Conservation (phyloP, 2,329 filamentous ascomycete genomes). For the Fusarium aywerte region DNA sequence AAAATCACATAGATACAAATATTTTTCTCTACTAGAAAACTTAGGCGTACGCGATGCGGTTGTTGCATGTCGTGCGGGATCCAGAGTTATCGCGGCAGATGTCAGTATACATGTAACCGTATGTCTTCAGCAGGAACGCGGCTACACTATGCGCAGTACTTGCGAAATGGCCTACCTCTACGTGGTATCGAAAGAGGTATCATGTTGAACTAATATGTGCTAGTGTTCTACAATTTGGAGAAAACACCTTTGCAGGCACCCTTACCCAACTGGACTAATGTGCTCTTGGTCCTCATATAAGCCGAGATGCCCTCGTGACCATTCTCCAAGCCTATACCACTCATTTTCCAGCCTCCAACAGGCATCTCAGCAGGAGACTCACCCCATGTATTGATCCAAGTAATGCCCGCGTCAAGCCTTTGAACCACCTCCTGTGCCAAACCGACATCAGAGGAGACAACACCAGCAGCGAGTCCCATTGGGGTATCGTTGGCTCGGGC, state of each 20-base stretch:
- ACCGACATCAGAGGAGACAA: conserved; percentile 82
- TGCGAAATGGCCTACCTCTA: no score
- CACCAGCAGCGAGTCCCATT: conserved; percentile 83
- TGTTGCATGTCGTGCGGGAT: no score
- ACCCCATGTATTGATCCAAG: conserved; percentile 95
- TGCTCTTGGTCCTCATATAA: conserved; percentile 90
- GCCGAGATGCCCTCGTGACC: conserved; percentile 80
- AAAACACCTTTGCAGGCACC: conserved; percentile 75
- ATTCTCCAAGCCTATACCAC: conserved; percentile 88
- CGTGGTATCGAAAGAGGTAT: background rate
- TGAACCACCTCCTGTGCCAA: conserved; percentile 76
- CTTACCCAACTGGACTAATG: conserved; percentile 80
- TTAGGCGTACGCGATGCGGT: no score
- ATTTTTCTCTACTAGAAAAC: no score
- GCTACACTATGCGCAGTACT: no score
- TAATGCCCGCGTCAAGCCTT: conserved; percentile 83
- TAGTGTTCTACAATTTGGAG: conserved; percentile 66
- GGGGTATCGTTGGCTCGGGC: conserved; percentile 79
- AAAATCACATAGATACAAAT: no score
- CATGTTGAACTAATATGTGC: background rate
- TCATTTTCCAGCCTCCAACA: conserved; percentile 92
- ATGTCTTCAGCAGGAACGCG: no score
- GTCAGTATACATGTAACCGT: background rate
- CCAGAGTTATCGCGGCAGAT: no score
- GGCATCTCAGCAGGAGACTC: conserved; percentile 92